Conservation (phyloP, 345 rosid genomes). For the Mallotus nudiflorus region DNA sequence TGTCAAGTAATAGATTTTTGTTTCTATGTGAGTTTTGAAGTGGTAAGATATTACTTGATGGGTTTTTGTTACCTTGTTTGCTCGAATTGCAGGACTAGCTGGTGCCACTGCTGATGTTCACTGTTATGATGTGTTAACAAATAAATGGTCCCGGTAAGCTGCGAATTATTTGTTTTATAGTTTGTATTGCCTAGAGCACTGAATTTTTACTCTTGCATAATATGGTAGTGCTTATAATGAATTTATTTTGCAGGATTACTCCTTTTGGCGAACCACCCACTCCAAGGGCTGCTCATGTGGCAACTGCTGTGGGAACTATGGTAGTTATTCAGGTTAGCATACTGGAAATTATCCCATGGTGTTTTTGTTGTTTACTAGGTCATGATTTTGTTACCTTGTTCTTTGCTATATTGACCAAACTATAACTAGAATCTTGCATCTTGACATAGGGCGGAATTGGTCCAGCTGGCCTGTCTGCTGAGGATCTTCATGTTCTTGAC, state of each 20-base stretch:
- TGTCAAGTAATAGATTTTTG: constrained; percentile 4
- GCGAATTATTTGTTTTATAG: constrained; percentile 9
- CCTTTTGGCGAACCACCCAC: constrained; percentile 98
- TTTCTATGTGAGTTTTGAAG: not conserved
- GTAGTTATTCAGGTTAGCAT: constrained; percentile 91
- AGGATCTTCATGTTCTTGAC: constrained; percentile 99
- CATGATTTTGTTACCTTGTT: constrained; percentile 3
- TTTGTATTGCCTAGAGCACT: not conserved
- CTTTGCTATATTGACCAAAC: not conserved
- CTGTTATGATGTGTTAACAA: constrained; percentile 87
- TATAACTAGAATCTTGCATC: constrained; percentile 19
- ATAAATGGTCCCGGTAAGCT: constrained; percentile 94
- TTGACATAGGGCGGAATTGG: constrained; percentile 92
- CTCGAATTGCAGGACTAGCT: constrained; percentile 72
- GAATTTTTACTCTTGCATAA: not conserved
- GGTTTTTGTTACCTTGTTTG: constrained; percentile 12
- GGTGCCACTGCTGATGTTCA: constrained; percentile 99
- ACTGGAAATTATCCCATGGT: constrained; percentile 3
- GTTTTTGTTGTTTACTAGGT: not conserved
- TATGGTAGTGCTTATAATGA: constrained; percentile 1
- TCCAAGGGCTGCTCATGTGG: constrained; percentile 99
- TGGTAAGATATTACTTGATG: not conserved
- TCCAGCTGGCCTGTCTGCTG: constrained; percentile 98
- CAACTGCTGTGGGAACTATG: constrained; percentile 99
- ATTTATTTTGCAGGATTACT: constrained; percentile 53